Evolutionary conservation across 192 early-diverging fungal species (phyloP), one percentile per base, ranked within the genome.

Genomic region (Geosiphon pyriformis): DNA sequence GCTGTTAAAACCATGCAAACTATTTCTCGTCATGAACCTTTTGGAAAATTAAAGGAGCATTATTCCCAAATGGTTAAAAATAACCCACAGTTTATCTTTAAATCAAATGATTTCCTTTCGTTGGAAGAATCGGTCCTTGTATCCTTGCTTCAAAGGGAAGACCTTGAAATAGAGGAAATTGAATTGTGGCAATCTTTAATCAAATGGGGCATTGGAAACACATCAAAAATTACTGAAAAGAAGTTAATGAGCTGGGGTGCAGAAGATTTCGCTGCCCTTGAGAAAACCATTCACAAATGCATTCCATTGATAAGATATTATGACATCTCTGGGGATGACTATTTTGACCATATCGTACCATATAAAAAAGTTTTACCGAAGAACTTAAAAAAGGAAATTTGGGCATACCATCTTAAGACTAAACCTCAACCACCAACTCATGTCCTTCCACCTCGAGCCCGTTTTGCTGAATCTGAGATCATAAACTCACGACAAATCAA

Each of bases 201-300:
- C n/a, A n/a, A n/a, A n/a, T n/a, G n/a, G n/a, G n/a, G n/a, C n/a
- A n/a, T n/a, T n/a, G n/a, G n/a, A n/a, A n/a, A n/a, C n/a, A n/a
- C n/a, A n/a, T n/a, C 35, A 60, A 34, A 31, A 59, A 31, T 17
- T 8, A 10, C 33, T 51, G 8, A 49, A 18, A 4, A 50, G 10
- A 17, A 64, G 22, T 1, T 51, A 8, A 11, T 30, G 20, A 32
- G 26, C 0, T 64, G 48, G 47, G 15, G 18, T 31, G 10, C 31
- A 47, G 27, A 64, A 22, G 48, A 64, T 52, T 64, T 64, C 23
- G 18, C n/a, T n/a, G n/a, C n/a, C n/a, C n/a, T n/a, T n/a, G n/a
- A n/a, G n/a, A n/a, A n/a, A n/a, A n/a, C n/a, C n/a, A n/a, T n/a
- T n/a, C n/a, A n/a, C n/a, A n/a, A n/a, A n/a, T n/a, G n/a, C n/a